These are phyloP conservation scores for Ascochyta fabae DNA, from an alignment of 2,329 filamentous ascomycete species.

Conservation along the genomic window DNA sequence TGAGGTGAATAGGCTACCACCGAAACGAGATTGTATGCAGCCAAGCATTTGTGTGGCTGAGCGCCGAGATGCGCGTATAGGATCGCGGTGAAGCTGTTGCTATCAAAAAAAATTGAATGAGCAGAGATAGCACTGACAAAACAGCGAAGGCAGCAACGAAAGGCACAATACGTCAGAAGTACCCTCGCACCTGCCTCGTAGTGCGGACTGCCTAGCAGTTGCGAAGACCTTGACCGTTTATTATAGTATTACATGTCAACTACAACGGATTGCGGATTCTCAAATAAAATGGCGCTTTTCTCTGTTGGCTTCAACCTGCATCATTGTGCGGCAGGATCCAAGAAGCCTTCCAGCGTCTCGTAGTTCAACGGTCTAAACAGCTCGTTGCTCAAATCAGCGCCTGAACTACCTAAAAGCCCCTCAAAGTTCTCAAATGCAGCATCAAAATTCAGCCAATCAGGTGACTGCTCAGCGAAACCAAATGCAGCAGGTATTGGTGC, in stretches of 20 bases:
- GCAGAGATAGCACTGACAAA: too few relatives aligned
- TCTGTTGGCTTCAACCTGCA: neutral
- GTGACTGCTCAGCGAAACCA: slow-evolving; percentile 44
- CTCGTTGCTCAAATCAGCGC: slow-evolving; percentile 49
- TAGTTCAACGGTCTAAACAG: slow-evolving; percentile 47
- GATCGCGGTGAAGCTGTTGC: neutral
- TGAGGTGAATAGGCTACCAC: neutral
- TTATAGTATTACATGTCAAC: neutral
- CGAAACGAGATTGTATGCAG: neutral
- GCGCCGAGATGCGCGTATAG: neutral
- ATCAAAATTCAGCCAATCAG: slow-evolving; percentile 51
- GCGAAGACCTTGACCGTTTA: neutral
- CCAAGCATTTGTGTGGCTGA: neutral
- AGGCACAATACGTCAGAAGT: neutral
- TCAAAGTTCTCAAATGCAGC: slow-evolving; percentile 51
- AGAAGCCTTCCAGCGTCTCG: slow-evolving; percentile 42
- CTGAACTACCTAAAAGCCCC: slow-evolving; percentile 46
- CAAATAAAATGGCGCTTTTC: neutral
- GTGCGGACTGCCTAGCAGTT: too few relatives aligned
- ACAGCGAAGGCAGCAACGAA: neutral
- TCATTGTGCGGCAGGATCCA: slow-evolving; percentile 34
- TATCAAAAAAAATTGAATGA: neutral
- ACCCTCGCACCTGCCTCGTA: neutral
- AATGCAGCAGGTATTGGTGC: slow-evolving; percentile 31
- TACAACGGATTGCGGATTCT: neutral